Conservation (phyloP, 345 rosid genomes). For the Reutealis trisperma region DNA sequence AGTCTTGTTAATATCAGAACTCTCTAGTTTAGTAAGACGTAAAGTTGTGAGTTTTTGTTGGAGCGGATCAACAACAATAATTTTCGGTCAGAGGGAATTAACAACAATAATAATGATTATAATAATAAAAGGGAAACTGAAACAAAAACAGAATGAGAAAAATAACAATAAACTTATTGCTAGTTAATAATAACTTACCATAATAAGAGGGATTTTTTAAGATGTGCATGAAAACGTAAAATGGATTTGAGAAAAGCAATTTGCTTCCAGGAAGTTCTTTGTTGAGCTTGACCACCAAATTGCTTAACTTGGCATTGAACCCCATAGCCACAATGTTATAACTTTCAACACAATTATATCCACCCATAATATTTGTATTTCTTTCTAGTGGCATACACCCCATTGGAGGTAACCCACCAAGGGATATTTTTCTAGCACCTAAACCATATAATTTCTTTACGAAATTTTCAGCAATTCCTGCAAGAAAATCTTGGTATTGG, state of each 20-base stretch:
- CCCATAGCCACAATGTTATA: conserved; percentile 52
- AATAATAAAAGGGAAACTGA: neutral
- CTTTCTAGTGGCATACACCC: conserved; percentile 75
- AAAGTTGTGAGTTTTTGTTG: too few relatives aligned
- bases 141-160: neutral
- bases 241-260: conserved; percentile 38
- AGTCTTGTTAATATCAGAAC: too few relatives aligned
- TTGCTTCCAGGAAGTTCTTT: conserved; percentile 48
- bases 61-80: too few relatives aligned
- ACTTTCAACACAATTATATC: conserved; percentile 31
- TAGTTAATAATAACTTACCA: conserved; percentile 29
- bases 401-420: conserved; percentile 67
- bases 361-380: conserved; percentile 39
- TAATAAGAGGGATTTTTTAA: conserved; percentile 36
- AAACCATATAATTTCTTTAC: conserved; percentile 38
- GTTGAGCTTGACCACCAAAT: conserved; percentile 40
- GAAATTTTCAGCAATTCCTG: conserved; percentile 39
- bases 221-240: conserved; percentile 39
- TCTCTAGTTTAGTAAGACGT: too few relatives aligned
- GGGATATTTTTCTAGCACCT: conserved; percentile 55
- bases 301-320: conserved; percentile 48
- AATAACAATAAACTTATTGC: too few relatives aligned
- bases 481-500: conserved; percentile 50
- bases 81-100: too few relatives aligned
- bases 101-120: too few relatives aligned